A percentile compares a stretch with the other conserved stretches of the same genome.
Evolutionary conservation across 208 protist species (phyloP).

Genomic region (Acanthamoeba sp.): DNA sequence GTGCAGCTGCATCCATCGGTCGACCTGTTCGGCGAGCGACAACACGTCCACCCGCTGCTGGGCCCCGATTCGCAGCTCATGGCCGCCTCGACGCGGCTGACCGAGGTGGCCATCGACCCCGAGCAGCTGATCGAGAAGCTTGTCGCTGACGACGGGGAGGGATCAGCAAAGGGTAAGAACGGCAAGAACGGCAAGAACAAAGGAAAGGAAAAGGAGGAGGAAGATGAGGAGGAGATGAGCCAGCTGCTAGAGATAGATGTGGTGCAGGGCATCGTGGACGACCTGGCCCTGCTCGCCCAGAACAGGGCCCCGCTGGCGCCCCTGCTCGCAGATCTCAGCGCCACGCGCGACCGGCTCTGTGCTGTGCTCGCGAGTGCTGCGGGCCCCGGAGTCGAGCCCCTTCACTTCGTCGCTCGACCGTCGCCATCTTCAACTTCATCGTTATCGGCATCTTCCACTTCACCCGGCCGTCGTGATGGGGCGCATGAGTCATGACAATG

Average conservation of each 20-base stretch:
- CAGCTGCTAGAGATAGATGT: neutral
- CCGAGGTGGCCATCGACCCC: neutral
- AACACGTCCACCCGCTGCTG: neutral
- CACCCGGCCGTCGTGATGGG: no score
- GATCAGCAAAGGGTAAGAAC: neutral
- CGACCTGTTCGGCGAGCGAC: neutral
- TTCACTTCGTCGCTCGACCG: neutral
- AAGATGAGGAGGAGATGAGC: neutral
- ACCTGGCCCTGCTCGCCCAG: neutral
- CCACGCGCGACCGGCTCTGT: neutral
- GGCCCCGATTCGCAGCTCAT: neutral
- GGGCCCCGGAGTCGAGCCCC: neutral
- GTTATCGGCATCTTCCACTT: neutral
- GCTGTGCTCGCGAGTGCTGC: neutral
- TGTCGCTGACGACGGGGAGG: neutral
- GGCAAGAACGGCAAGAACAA: neutral
- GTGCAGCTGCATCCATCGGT: neutral
- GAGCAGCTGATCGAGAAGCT: conserved; percentile 8
- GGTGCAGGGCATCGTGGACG: conserved; percentile 4
- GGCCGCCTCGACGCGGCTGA: neutral
- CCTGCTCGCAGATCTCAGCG: neutral
- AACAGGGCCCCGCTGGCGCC: neutral
- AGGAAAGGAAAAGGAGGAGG: neutral
- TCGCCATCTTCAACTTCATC: neutral
- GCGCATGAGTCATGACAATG: neutral